phyloP scores from a whole-genome alignment of 169 alveolate genomes.

The Plasmodium gonderi region DNA sequence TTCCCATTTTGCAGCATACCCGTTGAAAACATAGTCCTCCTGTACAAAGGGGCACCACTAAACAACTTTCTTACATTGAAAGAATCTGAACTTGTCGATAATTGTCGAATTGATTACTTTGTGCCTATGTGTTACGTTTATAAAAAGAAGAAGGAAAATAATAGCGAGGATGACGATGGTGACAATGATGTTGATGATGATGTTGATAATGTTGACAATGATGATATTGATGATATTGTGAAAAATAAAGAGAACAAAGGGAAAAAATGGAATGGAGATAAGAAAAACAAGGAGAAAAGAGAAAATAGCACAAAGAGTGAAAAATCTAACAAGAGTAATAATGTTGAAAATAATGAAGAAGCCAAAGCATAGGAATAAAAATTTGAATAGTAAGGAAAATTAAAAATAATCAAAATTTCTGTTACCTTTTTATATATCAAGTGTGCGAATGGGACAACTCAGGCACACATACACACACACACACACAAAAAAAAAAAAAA shows the following conservation, averaged over 20 bases:
- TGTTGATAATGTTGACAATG: background rate
- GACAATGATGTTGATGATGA: background rate
- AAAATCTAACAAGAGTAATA: background rate
- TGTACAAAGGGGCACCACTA: conserved; percentile 64
- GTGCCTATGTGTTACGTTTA: conserved; percentile 57
- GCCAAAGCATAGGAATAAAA: background rate
- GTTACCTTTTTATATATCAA: background rate
- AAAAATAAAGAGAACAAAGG: background rate
- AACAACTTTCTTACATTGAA: conserved; percentile 53
- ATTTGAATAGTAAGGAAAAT: background rate
- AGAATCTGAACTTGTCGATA: conserved; percentile 48
- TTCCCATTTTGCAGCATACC: conserved; percentile 16
- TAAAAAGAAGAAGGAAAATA: conserved; percentile 12
- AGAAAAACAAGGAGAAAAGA: background rate
- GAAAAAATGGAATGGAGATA: background rate
- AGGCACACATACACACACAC: too few relatives aligned
- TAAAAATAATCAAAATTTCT: background rate
- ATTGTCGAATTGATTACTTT: conserved; percentile 36
- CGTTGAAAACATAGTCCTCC: conserved; percentile 39
- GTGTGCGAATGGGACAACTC: too few relatives aligned
- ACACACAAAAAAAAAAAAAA: background rate
- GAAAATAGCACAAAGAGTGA: background rate
- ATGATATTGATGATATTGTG: background rate
- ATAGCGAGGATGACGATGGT: background rate
- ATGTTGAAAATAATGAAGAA: background rate